These are phyloP conservation scores for Tilletia setariae DNA, from an alignment of 1,284 basidiomycete genomes.

Conservation along the genomic window DNA sequence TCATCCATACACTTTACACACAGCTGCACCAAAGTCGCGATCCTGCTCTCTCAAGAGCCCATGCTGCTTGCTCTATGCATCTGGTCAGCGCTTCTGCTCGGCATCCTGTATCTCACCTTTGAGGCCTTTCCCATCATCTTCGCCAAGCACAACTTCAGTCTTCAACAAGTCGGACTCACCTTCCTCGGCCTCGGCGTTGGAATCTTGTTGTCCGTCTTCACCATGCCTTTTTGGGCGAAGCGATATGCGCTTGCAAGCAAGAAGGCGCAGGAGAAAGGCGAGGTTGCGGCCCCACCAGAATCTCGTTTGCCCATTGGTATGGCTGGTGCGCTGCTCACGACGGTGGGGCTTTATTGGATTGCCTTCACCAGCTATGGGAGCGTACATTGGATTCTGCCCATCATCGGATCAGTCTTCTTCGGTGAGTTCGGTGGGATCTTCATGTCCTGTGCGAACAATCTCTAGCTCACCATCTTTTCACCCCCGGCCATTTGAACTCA, in stretches of 20 bases:
- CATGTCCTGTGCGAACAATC: too few relatives aligned
- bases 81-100: slow-evolving; percentile 64
- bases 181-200: slow-evolving; percentile 73
- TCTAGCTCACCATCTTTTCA: too few relatives aligned
- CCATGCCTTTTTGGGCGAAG: slow-evolving; percentile 67
- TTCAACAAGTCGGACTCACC: slow-evolving; percentile 64
- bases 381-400: slow-evolving; percentile 26
- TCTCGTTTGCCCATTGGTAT: slow-evolving; percentile 18
- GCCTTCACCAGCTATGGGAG: slow-evolving; percentile 23
- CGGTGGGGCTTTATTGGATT: slow-evolving; percentile 21
- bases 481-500: slow-evolving; percentile 59
- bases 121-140: slow-evolving; percentile 61
- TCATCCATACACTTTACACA: not conserved
- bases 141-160: slow-evolving; percentile 48
- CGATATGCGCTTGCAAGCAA: slow-evolving; percentile 17
- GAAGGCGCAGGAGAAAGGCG: slow-evolving; percentile 38
- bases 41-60: slow-evolving; percentile 23
- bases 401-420: slow-evolving; percentile 16
- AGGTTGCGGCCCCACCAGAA: slow-evolving; percentile 16
- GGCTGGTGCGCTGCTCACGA: slow-evolving; percentile 18
- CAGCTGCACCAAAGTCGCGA: slow-evolving; percentile 54
- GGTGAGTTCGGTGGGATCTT: not conserved
- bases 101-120: slow-evolving; percentile 72
- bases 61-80: slow-evolving; percentile 27
- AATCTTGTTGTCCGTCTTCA: slow-evolving; percentile 61